Evolutionary conservation across 106 monocot species (phyloP).

Genomic region (Agapanthus africanus): DNA sequence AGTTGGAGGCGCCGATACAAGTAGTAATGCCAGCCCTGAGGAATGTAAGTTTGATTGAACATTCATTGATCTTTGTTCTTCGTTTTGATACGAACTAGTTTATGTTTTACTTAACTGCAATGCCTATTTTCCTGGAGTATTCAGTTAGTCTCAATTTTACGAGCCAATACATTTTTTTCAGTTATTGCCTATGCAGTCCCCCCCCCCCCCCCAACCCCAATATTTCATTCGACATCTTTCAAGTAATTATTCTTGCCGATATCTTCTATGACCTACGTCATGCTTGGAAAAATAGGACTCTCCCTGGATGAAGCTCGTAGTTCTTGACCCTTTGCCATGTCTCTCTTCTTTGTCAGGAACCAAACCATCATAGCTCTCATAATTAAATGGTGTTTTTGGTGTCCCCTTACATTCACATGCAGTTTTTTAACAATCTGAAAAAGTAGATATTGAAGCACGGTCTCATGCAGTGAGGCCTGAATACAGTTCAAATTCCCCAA

Average conservation of each 20-base stretch:
- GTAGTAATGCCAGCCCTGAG: conserved; percentile 33
- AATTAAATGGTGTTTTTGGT: not conserved
- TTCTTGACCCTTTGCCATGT: not conserved
- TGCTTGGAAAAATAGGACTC: not conserved
- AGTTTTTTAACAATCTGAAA: too few species aligned
- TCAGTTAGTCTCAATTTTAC: not conserved
- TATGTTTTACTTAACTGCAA: not conserved
- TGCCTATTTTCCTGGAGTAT: not conserved
- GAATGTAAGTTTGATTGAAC: conserved; percentile 86
- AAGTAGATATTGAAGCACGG: too few species aligned
- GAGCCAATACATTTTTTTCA: not conserved
- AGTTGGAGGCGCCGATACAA: conserved; percentile 23
- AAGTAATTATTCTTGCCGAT: not conserved
- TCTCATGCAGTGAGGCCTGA: too few species aligned
- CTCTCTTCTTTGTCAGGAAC: not conserved
- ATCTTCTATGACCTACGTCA: not conserved
- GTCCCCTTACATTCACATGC: not conserved
- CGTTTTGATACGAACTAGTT: not conserved
- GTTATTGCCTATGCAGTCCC: not conserved
- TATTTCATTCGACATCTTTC: too few species aligned
- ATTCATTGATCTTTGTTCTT: not conserved
- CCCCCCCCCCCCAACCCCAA: too few species aligned
- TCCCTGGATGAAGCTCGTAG: not conserved
- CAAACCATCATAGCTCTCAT: not conserved
- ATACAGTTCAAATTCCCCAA: too few species aligned